These are phyloP conservation scores for Claviceps sorghi DNA, from an alignment of 2,329 filamentous ascomycete species.

Conservation along the genomic window DNA sequence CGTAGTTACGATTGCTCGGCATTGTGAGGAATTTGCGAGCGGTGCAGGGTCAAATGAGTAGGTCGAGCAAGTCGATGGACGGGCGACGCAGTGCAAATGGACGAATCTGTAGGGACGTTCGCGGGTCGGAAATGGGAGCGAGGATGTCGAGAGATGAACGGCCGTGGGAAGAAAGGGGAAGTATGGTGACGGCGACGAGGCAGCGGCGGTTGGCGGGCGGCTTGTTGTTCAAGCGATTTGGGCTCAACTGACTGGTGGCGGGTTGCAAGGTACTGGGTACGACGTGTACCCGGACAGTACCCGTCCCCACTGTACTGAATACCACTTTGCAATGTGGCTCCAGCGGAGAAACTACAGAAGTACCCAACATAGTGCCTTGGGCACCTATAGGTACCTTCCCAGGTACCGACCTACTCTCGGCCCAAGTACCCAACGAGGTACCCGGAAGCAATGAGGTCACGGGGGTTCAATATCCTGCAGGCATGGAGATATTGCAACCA, in stretches of 20 bases:
- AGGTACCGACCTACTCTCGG: no score
- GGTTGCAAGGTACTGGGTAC: not conserved
- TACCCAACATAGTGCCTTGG: no score
- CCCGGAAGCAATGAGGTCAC: not conserved
- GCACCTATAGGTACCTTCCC: no score
- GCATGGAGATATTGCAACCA: not conserved
- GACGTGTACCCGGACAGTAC: not conserved
- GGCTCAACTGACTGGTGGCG: not conserved
- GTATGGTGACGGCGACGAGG: slow-evolving; percentile 3
- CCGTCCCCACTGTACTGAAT: not conserved
- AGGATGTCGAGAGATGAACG: not conserved
- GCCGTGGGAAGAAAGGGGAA: slow-evolving; percentile 4
- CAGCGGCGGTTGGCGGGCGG: slow-evolving; percentile 5
- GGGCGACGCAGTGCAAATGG: not conserved
- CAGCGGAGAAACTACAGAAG: no score
- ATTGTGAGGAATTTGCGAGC: slow-evolving; percentile 37
- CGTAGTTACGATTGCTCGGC: slow-evolving; percentile 97
- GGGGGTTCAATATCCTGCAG: not conserved
- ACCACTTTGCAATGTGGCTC: not conserved
- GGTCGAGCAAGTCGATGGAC: not conserved
- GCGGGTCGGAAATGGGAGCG: not conserved
- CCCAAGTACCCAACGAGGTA: not conserved
- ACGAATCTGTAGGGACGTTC: not conserved
- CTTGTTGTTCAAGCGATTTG: slow-evolving; percentile 3
- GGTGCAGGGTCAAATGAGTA: slow-evolving; percentile 1